A percentile compares a stretch with the other conserved stretches of the same genome.
phyloP scores from a whole-genome alignment of 2,329 filamentous ascomycete species.

The Pseudogymnoascus sp. region DNA sequence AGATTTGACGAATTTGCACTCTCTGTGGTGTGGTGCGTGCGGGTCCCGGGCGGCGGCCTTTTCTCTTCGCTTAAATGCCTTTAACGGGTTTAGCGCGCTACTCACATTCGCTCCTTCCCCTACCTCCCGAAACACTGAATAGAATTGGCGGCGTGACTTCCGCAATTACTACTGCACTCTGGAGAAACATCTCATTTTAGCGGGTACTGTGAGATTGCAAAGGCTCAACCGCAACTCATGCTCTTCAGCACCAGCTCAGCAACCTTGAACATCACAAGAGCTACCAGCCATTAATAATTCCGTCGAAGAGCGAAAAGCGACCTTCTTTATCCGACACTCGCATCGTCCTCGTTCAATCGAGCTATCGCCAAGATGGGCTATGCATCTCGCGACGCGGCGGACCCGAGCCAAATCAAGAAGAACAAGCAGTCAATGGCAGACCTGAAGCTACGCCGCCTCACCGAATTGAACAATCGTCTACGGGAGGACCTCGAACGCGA shows the following conservation, averaged over 20 bases:
- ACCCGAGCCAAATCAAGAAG: conserved; percentile 66
- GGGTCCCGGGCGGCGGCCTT: no score
- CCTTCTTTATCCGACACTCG: not conserved
- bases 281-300: not conserved
- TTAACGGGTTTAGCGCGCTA: no score
- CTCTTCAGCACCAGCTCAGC: not conserved
- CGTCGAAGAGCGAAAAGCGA: not conserved
- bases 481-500: conserved; percentile 94
- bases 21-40: no score
- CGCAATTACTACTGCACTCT: not conserved
- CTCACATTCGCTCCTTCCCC: no score
- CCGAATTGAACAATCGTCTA: conserved; percentile 91
- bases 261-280: not conserved
- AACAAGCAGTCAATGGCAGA: conserved; percentile 99
- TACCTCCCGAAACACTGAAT: not conserved
- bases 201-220: not conserved
- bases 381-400: conserved; percentile 58
- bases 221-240: not conserved
- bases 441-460: conserved; percentile 90
- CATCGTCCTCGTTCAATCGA: not conserved
- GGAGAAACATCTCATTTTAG: not conserved
- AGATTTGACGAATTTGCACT: no score
- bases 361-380: conserved; percentile 32
- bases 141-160: not conserved
- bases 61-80: no score